Evolutionary conservation across 1,139 yeast species (phyloP).

Genomic region (Suhomyces coccinellae): DNA sequence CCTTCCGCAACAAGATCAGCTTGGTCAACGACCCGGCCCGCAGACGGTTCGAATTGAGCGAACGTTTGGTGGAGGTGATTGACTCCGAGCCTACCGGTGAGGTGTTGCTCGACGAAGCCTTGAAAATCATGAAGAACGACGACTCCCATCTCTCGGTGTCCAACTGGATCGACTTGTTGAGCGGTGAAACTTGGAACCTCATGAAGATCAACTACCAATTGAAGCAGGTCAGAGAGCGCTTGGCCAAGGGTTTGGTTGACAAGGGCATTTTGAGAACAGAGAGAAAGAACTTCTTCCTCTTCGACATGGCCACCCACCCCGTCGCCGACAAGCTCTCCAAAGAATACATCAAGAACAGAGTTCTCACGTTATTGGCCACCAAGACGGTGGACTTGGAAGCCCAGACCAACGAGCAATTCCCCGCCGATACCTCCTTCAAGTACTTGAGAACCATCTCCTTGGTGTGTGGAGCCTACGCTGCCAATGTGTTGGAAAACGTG

Average conservation of each 20-base stretch:
- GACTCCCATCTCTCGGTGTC: slow-evolving; percentile 78
- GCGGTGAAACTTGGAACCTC: slow-evolving; percentile 97
- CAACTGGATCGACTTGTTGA: slow-evolving; percentile 90
- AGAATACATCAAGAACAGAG: slow-evolving; percentile 76
- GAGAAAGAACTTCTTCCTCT: slow-evolving; percentile 86
- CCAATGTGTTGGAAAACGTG: slow-evolving; percentile 92
- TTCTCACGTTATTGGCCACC: slow-evolving; percentile 66
- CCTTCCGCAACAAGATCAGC: slow-evolving; percentile 84
- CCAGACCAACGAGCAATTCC: slow-evolving; percentile 59
- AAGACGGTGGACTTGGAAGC: slow-evolving; percentile 61
- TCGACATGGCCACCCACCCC: slow-evolving; percentile 99
- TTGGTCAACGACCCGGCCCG: slow-evolving; percentile 94
- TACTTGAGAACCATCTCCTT: slow-evolving; percentile 77
- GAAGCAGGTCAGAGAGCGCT: slow-evolving; percentile 94
- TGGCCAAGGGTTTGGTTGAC: slow-evolving; percentile 95
- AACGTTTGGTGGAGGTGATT: slow-evolving; percentile 82
- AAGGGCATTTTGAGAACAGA: slow-evolving; percentile 97
- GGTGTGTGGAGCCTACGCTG: slow-evolving; percentile 90
- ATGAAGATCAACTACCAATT: slow-evolving; percentile 92
- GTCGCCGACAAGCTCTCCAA: slow-evolving; percentile 80
- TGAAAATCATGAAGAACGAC: slow-evolving; percentile 84
- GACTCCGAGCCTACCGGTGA: slow-evolving; percentile 92
- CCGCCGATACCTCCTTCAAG: slow-evolving; percentile 66
- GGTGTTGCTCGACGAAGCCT: slow-evolving; percentile 88
- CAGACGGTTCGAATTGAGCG: slow-evolving; percentile 82